A percentile compares a stretch with the other conserved stretches of the same genome.
Evolutionary conservation across 352 stramenopile species (phyloP).

Genomic region (Phytophthora pseudosyringae): DNA sequence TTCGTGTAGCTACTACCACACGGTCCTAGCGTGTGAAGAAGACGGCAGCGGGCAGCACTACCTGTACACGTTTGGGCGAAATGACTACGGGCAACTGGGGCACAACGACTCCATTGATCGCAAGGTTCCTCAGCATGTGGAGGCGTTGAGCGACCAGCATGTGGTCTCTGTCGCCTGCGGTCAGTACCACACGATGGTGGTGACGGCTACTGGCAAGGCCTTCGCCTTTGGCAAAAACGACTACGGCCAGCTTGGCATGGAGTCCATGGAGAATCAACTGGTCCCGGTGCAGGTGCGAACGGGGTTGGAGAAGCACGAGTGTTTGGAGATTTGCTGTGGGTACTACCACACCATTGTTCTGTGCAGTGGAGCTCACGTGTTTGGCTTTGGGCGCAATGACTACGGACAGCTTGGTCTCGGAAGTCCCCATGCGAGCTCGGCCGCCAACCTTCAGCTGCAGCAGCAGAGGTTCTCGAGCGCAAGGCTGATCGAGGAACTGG

Average conservation of each 20-base stretch:
- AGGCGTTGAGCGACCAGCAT: constrained; percentile 62
- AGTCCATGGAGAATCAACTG: constrained; percentile 73
- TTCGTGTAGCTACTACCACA: constrained; percentile 95
- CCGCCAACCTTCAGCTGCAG: constrained; percentile 66
- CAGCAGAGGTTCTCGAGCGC: constrained; percentile 71
- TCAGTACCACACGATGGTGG: constrained; percentile 92
- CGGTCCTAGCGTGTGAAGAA: constrained; percentile 76
- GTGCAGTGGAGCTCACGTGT: constrained; percentile 70
- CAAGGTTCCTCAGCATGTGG: constrained; percentile 81
- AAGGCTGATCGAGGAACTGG: constrained; percentile 69
- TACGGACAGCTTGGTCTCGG: constrained; percentile 94
- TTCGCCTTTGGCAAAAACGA: constrained; percentile 95
- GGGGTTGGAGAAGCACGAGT: constrained; percentile 69
- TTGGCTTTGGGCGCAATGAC: constrained; percentile 92
- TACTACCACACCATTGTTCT: constrained; percentile 94
- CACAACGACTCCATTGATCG: constrained; percentile 90
- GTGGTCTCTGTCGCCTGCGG: constrained; percentile 87
- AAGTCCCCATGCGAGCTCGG: constrained; percentile 35
- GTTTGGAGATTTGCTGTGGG: constrained; percentile 85
- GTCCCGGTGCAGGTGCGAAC: constrained; percentile 56
- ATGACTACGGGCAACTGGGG: constrained; percentile 93
- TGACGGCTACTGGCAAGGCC: constrained; percentile 67
- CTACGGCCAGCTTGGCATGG: constrained; percentile 92
- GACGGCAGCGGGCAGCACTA: constrained; percentile 31
- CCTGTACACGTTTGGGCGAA: constrained; percentile 91